Conservation (phyloP, 331 rosid species). For the Telfairia occidentalis region DNA sequence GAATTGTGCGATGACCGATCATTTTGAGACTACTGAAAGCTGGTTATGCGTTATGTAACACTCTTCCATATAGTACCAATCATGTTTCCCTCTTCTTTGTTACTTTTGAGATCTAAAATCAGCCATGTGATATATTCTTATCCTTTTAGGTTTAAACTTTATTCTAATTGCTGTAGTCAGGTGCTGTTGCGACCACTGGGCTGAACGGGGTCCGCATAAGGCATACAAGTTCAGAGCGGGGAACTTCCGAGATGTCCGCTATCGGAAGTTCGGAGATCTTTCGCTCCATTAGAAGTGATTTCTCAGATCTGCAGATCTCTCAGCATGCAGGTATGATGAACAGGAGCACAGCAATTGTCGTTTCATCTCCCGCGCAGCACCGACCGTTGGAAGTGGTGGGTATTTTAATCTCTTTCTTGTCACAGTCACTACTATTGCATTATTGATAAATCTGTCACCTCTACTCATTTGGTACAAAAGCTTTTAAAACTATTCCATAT, state of each 20-base stretch:
- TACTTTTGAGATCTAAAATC: neutral
- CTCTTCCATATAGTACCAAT: neutral
- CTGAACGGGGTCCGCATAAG: slow-evolving; percentile 34
- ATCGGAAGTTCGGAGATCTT: slow-evolving; percentile 40
- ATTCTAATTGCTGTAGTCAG: slow-evolving; percentile 39
- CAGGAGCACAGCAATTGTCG: slow-evolving; percentile 48
- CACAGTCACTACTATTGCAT: neutral
- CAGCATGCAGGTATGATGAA: slow-evolving; percentile 45
- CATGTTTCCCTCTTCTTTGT: neutral
- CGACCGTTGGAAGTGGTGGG: slow-evolving; percentile 35
- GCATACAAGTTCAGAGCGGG: slow-evolving; percentile 34
- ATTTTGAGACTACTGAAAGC: neutral
- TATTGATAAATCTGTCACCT: neutral
- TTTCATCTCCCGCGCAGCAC: slow-evolving; percentile 34
- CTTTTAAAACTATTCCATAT: neutral
- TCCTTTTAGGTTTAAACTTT: neutral
- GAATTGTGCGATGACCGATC: neutral
- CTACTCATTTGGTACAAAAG: neutral
- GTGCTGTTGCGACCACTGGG: slow-evolving; percentile 13
- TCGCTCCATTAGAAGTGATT: slow-evolving; percentile 40
- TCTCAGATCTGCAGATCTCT: slow-evolving; percentile 42
- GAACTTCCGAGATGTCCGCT: slow-evolving; percentile 39
- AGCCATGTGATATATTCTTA: neutral
- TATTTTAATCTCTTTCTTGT: neutral
- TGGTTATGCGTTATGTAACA: neutral